phyloP scores from a whole-genome alignment of 805 yeast species.

The Brettanomyces anomalus region DNA sequence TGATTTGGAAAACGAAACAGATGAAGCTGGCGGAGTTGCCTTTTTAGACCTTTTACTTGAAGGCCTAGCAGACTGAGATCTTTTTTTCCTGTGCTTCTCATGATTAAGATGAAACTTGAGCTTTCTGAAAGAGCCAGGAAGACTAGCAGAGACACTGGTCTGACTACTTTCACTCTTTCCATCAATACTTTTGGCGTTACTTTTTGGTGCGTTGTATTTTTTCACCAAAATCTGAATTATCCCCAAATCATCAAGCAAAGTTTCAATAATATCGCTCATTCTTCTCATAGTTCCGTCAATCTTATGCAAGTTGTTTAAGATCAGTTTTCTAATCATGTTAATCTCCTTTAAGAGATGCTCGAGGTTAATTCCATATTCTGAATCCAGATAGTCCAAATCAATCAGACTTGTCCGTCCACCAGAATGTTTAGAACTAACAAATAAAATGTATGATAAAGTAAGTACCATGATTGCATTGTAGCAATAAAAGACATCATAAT shows the following conservation, averaged over 20 bases:
- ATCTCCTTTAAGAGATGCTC: conserved; percentile 23
- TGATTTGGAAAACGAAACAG: no score
- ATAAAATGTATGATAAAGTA: conserved; percentile 31
- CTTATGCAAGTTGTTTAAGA: conserved; percentile 23
- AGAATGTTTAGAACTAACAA: conserved; percentile 12
- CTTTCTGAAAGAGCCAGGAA: conserved; percentile 23
- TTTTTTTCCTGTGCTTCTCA: conserved; percentile 1
- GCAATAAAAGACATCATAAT: conserved; percentile 34
- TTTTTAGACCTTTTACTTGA: no score
- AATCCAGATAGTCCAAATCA: conserved; percentile 21
- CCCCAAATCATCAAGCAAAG: conserved; percentile 33
- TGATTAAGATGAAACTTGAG: conserved; percentile 10
- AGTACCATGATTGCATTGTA: conserved; percentile 35
- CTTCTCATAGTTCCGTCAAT: conserved; percentile 35
- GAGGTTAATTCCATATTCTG: conserved; percentile 20
- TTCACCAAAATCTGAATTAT: conserved; percentile 23
- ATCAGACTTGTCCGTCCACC: conserved; percentile 12
- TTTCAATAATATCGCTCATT: conserved; percentile 33
- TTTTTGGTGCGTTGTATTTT: conserved; percentile 21
- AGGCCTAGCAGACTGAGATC: no score
- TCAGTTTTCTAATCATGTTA: conserved; percentile 25
- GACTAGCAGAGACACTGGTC: conserved; percentile 25
- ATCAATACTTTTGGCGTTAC: conserved; percentile 23
- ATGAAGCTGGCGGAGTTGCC: no score
- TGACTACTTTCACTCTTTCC: conserved; percentile 21